Conservation (phyloP, 164 flowering plant species). For the Nymphaea thermarum region DNA sequence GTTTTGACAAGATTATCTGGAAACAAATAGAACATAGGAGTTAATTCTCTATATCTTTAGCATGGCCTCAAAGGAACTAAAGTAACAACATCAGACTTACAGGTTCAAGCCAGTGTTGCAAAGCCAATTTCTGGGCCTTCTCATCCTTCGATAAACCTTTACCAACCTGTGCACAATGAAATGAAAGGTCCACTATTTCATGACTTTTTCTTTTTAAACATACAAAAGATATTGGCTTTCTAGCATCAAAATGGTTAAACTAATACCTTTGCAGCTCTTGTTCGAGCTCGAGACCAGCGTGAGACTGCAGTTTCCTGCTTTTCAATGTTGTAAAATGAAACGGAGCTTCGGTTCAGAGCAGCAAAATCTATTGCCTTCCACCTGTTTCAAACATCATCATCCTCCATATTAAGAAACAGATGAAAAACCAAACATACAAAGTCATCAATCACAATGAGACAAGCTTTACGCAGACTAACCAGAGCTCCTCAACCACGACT, state of each 20-base stretch:
- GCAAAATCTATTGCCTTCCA: conserved; percentile 65
- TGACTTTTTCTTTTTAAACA: neutral
- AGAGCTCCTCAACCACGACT: conserved; percentile 58
- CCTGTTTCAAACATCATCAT: conserved; percentile 19
- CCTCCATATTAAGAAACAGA: neutral
- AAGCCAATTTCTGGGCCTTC: conserved; percentile 61
- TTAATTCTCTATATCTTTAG: neutral
- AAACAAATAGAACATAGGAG: neutral
- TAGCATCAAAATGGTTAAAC: neutral
- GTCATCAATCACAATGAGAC: neutral
- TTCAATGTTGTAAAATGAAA: conserved; percentile 30
- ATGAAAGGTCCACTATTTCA: neutral
- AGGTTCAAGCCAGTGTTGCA: conserved; percentile 84
- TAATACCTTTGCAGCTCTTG: conserved; percentile 50
- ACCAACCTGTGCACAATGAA: conserved; percentile 35
- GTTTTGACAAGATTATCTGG: neutral
- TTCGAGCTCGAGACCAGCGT: conserved; percentile 45
- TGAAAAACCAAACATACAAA: neutral
- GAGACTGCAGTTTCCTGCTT: conserved; percentile 46
- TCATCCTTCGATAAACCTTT: conserved; percentile 69
- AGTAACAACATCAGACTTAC: conserved; percentile 22
- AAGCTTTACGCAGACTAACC: conserved; percentile 22
- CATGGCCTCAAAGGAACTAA: neutral
- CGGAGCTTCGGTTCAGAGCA: conserved; percentile 34
- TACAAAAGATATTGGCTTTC: neutral